These are phyloP conservation scores for Coemansia sp. DNA, from an alignment of 192 early-diverging fungal species.

Conservation along the genomic window DNA sequence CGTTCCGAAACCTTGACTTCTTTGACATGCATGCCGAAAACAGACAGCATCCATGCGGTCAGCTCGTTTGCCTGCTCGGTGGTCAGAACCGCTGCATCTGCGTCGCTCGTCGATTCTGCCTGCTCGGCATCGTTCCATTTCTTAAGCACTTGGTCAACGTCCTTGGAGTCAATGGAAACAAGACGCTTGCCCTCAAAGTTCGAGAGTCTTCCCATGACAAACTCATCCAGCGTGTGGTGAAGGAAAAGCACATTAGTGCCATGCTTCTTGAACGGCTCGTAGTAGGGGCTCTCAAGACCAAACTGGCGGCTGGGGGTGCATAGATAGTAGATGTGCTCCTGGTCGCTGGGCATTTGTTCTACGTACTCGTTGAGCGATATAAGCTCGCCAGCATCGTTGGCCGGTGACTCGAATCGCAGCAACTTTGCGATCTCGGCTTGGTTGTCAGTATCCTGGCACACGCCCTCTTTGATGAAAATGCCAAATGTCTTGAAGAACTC, in stretches of 20 bases:
- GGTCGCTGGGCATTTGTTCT: slow-evolving; percentile 83
- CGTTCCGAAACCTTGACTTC: slow-evolving; percentile 72
- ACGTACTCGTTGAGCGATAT: slow-evolving; percentile 77
- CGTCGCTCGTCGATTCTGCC: slow-evolving; percentile 43
- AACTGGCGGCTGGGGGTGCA: slow-evolving; percentile 71
- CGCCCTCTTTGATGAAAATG: slow-evolving; percentile 80
- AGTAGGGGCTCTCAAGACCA: slow-evolving; percentile 82
- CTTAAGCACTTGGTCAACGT: slow-evolving; percentile 66
- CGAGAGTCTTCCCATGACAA: slow-evolving; percentile 68
- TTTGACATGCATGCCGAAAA: slow-evolving; percentile 64
- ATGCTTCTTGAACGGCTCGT: slow-evolving; percentile 83
- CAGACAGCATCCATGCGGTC: slow-evolving; percentile 62
- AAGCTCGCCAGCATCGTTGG: slow-evolving; percentile 46
- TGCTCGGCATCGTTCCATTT: slow-evolving; percentile 63
- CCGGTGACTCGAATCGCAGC: slow-evolving; percentile 77
- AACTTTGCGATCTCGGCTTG: slow-evolving; percentile 77
- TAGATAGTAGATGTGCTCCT: slow-evolving; percentile 87
- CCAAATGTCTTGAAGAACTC: slow-evolving; percentile 77
- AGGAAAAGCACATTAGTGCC: slow-evolving; percentile 89
- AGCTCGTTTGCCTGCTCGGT: slow-evolving; percentile 60
- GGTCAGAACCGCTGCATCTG: slow-evolving; percentile 46
- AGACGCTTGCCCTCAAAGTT: slow-evolving; percentile 79
- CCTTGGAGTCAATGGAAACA: slow-evolving; percentile 58
- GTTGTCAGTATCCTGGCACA: slow-evolving; percentile 77
- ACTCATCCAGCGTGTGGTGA: slow-evolving; percentile 75